Conservation (phyloP, 148 eudicot genomes). For the Diospyros lotus region DNA sequence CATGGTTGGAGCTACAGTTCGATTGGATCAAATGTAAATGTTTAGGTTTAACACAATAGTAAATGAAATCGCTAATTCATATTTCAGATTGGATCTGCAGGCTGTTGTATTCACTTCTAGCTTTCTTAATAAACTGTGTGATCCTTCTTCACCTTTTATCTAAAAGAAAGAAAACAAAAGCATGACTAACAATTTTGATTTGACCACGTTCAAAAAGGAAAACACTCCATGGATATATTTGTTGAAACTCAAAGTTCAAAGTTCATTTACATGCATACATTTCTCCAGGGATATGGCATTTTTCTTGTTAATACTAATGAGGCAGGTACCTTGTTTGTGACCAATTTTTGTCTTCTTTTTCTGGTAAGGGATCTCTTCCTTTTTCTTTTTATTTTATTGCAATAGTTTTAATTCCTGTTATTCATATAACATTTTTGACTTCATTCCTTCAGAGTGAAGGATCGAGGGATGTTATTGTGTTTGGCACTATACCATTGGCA, state of each 20-base stretch:
- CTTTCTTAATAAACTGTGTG: neutral
- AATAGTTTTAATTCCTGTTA: too few species aligned
- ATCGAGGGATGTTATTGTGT: too few species aligned
- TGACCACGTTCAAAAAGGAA: neutral
- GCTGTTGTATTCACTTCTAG: neutral
- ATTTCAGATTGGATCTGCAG: neutral
- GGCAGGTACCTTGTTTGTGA: conserved; percentile 70
- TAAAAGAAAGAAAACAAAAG: neutral
- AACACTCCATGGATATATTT: too few species aligned
- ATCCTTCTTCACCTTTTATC: too few species aligned
- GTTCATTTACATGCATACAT: too few species aligned
- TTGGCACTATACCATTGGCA: too few species aligned
- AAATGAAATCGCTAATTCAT: neutral
- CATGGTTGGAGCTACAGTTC: neutral
- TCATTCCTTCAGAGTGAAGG: too few species aligned
- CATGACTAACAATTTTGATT: neutral
- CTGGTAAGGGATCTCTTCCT: conserved; percentile 40
- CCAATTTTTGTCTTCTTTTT: conserved; percentile 73
- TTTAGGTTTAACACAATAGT: neutral
- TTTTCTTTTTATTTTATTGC: too few species aligned
- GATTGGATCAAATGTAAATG: neutral
- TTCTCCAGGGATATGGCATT: conserved; percentile 54
- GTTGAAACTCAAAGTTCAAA: too few species aligned
- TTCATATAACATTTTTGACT: too few species aligned
- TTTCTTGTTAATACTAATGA: conserved; percentile 74